Evolutionary conservation across 225 moss, liverwort and hornwort genomes (phyloP).

Genomic region (Takakia lepidozioides): DNA sequence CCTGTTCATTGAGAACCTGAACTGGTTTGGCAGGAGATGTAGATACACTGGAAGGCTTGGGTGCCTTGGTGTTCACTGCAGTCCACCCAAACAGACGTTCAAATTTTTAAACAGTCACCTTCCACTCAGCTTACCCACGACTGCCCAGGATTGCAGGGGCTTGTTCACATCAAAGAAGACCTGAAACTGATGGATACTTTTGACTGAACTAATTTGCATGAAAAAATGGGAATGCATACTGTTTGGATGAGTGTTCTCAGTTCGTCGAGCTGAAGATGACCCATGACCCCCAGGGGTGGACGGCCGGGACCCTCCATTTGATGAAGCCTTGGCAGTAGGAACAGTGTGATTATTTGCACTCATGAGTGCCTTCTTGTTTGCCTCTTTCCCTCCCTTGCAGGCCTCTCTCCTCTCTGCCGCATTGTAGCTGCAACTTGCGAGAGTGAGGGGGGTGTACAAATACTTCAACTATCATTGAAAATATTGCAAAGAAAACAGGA

Average conservation of each 20-base stretch:
- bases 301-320: constrained; percentile 30
- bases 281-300: constrained; percentile 18
- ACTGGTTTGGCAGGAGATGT: constrained; percentile 56
- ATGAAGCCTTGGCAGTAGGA: constrained; percentile 37
- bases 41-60: constrained; percentile 26
- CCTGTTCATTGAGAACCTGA: constrained; percentile 69
- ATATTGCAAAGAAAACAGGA: too few relatives aligned
- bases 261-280: constrained; percentile 20
- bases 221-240: too few relatives aligned
- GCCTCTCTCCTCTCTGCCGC: constrained; percentile 84
- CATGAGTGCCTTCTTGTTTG: constrained; percentile 63
- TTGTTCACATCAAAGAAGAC: too few relatives aligned
- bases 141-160: too few relatives aligned
- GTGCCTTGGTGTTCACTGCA: constrained; percentile 35
- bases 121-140: too few relatives aligned
- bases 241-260: constrained; percentile 51
- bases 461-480: too few relatives aligned
- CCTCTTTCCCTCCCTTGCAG: constrained; percentile 97
- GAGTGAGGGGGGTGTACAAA: too few relatives aligned
- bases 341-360: constrained; percentile 30
- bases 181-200: too few relatives aligned
- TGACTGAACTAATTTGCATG: too few relatives aligned
- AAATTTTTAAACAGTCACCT: too few relatives aligned
- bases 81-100: too few relatives aligned
- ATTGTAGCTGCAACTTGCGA: constrained; percentile 49